phyloP scores from a whole-genome alignment of 2,329 filamentous ascomycete species.

The Podosphaera aphanis region DNA sequence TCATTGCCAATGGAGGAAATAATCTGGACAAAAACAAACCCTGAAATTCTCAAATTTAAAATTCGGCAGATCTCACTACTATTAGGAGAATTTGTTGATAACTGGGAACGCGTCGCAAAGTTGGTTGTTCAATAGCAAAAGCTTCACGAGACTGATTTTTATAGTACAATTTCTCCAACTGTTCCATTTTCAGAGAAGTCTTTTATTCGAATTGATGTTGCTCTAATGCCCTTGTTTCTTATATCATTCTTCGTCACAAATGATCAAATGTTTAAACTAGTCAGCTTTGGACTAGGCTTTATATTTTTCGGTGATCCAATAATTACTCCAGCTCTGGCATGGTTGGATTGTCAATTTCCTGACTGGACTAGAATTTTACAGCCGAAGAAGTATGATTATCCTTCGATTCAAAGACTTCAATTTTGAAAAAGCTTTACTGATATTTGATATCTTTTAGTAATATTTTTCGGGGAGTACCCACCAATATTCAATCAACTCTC shows the following conservation, averaged over 20 bases:
- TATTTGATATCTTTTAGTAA: constrained; percentile 35
- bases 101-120: constrained; percentile 27
- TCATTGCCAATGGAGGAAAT: constrained; percentile 6
- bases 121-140: neutral
- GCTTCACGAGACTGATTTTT: neutral
- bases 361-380: constrained; percentile 56
- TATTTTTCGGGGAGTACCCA: constrained; percentile 59
- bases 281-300: constrained; percentile 45
- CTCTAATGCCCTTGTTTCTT: constrained; percentile 28
- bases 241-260: constrained; percentile 29
- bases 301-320: constrained; percentile 62
- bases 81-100: constrained; percentile 25
- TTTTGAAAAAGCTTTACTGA: neutral
- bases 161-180: constrained; percentile 5
- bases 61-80: constrained; percentile 15
- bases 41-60: constrained; percentile 2
- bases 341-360: constrained; percentile 38
- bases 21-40: constrained; percentile 7
- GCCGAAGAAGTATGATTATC: constrained; percentile 5
- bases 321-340: constrained; percentile 32
- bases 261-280: constrained; percentile 38
- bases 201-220: constrained; percentile 28
- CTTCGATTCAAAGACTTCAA: neutral
- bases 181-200: constrained; percentile 34
- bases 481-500: constrained; percentile 62